These are phyloP conservation scores for Sequoiadendron giganteum DNA, from an alignment of 75 land plant species.

Conservation along the genomic window DNA sequence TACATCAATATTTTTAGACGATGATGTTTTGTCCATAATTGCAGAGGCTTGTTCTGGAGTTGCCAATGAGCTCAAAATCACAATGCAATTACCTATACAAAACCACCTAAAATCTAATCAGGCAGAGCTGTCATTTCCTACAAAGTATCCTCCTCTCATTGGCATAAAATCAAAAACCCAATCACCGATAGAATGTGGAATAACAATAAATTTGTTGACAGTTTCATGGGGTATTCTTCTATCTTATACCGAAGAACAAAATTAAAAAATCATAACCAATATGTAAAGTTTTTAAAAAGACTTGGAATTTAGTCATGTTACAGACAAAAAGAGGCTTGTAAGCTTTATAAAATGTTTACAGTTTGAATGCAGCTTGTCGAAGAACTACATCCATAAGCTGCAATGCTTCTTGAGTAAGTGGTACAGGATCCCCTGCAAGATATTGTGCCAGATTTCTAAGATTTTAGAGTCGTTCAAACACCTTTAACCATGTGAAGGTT, in stretches of 20 bases:
- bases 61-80: constrained; percentile 78
- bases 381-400: neutral
- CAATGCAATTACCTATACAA: constrained; percentile 78
- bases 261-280: too few species aligned
- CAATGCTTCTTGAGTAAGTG: too few species aligned
- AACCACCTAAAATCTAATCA: constrained; percentile 92
- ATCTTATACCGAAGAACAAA: constrained; percentile 48
- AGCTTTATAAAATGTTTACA: too few species aligned
- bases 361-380: neutral
- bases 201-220: constrained; percentile 88
- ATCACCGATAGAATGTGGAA: constrained; percentile 91
- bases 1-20: too few species aligned
- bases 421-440: too few species aligned
- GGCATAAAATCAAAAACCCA: constrained; percentile 92
- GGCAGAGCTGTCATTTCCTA: constrained; percentile 95
- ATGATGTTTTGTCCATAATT: too few species aligned
- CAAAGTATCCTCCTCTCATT: constrained; percentile 82
- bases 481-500: too few species aligned
- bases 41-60: constrained; percentile 87
- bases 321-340: too few species aligned
- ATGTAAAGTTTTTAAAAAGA: too few species aligned
- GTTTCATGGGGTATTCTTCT: constrained; percentile 85
- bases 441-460: too few species aligned
- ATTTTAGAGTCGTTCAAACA: too few species aligned
- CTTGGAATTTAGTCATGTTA: too few species aligned